phyloP scores from a whole-genome alignment of 2,329 filamentous ascomycete genomes.

The Nigrograna mackinnonii region DNA sequence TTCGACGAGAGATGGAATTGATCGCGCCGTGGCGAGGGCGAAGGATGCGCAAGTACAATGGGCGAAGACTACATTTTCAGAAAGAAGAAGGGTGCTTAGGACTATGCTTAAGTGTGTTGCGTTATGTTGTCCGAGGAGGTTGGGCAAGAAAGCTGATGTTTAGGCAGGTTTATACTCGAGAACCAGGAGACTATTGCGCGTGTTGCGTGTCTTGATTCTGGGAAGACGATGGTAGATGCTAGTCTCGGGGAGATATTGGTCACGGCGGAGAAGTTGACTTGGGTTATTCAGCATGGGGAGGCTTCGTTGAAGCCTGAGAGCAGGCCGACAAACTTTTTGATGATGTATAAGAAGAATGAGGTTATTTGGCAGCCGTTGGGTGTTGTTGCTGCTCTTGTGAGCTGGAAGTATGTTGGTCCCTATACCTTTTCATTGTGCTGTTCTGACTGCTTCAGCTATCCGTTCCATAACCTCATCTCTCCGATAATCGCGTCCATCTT shows the following conservation, averaged over 20 bases:
- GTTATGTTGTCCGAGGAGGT: not conserved
- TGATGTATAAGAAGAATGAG: constrained; percentile 93
- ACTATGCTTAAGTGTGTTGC: constrained; percentile 69
- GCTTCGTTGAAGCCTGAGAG: constrained; percentile 71
- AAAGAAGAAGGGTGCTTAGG: constrained; percentile 78
- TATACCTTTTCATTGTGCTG: not conserved
- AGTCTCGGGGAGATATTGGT: constrained; percentile 93
- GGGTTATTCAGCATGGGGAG: constrained; percentile 92
- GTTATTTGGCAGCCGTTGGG: constrained; percentile 91
- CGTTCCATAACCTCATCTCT: constrained; percentile 90
- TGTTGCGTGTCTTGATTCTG: constrained; percentile 87
- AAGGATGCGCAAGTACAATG: constrained; percentile 75
- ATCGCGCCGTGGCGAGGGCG: constrained; percentile 75
- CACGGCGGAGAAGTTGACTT: constrained; percentile 89
- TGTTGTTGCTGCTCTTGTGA: constrained; percentile 88
- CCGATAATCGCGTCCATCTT: constrained; percentile 91
- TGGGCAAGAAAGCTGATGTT: constrained; percentile 1
- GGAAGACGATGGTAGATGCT: constrained; percentile 95
- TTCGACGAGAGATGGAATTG: constrained; percentile 74
- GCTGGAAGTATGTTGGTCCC: constrained; percentile 77
- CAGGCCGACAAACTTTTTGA: constrained; percentile 85
- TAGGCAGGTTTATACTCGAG: constrained; percentile 75
- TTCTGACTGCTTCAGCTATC: constrained; percentile 41
- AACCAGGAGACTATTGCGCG: constrained; percentile 87
- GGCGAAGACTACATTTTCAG: constrained; percentile 74